These are phyloP conservation scores for Alternaria ventricosa DNA, from an alignment of 2,329 filamentous ascomycete genomes.

Conservation along the genomic window DNA sequence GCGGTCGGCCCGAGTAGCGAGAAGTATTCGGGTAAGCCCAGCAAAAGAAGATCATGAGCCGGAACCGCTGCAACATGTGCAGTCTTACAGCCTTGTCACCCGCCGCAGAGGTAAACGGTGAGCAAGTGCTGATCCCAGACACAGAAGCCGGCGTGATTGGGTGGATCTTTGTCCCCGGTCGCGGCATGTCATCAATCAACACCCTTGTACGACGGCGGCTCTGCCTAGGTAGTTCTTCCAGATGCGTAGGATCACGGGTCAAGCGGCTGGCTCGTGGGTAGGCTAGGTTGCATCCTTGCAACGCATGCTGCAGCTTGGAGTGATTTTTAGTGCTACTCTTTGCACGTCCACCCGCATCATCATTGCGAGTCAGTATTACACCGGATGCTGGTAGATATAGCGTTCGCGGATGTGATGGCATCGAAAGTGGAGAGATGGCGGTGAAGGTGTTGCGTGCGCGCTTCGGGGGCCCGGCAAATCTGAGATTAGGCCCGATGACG, in stretches of 20 bases:
- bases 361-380: conserved; percentile 6
- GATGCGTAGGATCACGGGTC: conserved; percentile 4
- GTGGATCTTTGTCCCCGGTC: background rate
- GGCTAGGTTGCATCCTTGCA: conserved; percentile 1
- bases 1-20: conserved; percentile 8
- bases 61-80: conserved; percentile 7
- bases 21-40: conserved; percentile 7
- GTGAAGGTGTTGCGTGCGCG: conserved; percentile 25
- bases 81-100: conserved; percentile 13
- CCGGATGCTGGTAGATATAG: conserved; percentile 4
- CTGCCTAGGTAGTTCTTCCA: conserved; percentile 2
- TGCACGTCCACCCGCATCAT: background rate
- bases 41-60: background rate
- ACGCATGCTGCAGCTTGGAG: background rate
- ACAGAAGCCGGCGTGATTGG: conserved; percentile 6
- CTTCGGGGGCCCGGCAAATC: conserved; percentile 26
- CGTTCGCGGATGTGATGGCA: background rate
- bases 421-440: conserved; percentile 19
- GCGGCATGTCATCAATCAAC: conserved; percentile 12
- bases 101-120: conserved; percentile 15
- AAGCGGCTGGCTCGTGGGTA: conserved; percentile 8
- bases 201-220: conserved; percentile 7
- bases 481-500: conserved; percentile 15
- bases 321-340: background rate
- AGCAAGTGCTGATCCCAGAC: conserved; percentile 2